Evolutionary conservation across 306 rosid genomes (phyloP).

Genomic region (Vicia faba): DNA sequence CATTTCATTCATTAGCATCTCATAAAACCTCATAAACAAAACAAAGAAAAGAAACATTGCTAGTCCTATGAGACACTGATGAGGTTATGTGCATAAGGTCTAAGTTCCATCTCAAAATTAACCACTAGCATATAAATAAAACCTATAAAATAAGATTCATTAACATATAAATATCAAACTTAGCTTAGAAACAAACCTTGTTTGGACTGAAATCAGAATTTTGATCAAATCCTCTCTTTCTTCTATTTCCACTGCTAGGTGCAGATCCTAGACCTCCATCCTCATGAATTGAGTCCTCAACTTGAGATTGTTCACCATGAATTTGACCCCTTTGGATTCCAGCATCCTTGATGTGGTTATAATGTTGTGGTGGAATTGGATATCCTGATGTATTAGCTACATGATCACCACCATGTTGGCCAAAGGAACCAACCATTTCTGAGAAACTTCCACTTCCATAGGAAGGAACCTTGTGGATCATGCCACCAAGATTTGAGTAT

Average conservation of each 20-base stretch:
- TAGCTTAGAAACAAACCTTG: slow-evolving; percentile 56
- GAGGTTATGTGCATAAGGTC: neutral
- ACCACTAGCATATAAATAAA: neutral
- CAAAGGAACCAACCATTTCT: slow-evolving; percentile 68
- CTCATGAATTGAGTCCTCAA: slow-evolving; percentile 51
- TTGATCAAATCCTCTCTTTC: slow-evolving; percentile 68
- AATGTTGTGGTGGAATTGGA: slow-evolving; percentile 47
- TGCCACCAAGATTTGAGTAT: slow-evolving; percentile 65
- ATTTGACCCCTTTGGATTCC: slow-evolving; percentile 47
- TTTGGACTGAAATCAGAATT: slow-evolving; percentile 57
- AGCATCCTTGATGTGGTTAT: slow-evolving; percentile 52
- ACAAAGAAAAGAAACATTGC: slow-evolving; percentile 29
- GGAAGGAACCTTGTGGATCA: slow-evolving; percentile 67
- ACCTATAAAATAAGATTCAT: slow-evolving; percentile 28
- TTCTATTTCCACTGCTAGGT: slow-evolving; percentile 58
- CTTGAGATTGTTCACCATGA: slow-evolving; percentile 55
- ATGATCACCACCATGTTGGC: slow-evolving; percentile 50
- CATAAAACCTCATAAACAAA: too few relatives aligned
- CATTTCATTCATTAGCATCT: too few relatives aligned
- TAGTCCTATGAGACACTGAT: neutral
- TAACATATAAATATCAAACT: slow-evolving; percentile 4
- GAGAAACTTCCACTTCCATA: slow-evolving; percentile 79
- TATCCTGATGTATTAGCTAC: slow-evolving; percentile 50
- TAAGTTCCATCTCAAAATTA: neutral
- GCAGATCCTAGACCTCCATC: slow-evolving; percentile 66